Percentiles rank a stretch among this genome's conserved stretches.
Evolutionary conservation across 1,284 basidiomycete genomes (phyloP).

Genomic region (Leccinum glutinopallens): DNA sequence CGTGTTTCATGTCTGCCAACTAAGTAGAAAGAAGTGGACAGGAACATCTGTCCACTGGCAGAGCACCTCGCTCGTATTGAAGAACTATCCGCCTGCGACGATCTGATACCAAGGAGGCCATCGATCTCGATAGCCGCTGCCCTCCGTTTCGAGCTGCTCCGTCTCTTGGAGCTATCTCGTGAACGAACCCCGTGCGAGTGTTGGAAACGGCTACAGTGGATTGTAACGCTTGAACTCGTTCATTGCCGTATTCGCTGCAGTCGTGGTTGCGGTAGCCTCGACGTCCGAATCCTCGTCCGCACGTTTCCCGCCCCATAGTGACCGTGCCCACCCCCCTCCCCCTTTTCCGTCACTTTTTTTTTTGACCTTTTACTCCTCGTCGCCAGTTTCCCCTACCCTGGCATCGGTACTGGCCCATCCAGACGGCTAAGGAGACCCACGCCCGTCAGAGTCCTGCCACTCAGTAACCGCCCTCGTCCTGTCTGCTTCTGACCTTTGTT

Average conservation of each 20-base stretch:
- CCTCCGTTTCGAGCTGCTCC: conserved; percentile 18
- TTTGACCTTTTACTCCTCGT: too few species aligned
- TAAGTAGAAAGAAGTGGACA: conserved; percentile 10
- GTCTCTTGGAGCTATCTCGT: conserved; percentile 47
- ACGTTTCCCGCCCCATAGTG: too few species aligned
- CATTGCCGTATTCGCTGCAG: too few species aligned
- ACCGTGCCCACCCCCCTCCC: too few species aligned
- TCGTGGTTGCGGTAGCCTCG: too few species aligned
- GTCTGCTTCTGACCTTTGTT: conserved; percentile 5
- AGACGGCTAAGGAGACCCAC: too few species aligned
- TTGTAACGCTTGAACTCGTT: too few species aligned
- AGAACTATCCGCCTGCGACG: conserved; percentile 94
- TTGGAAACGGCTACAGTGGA: conserved; percentile 70
- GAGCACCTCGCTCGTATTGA: conserved; percentile 94
- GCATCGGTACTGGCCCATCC: too few species aligned
- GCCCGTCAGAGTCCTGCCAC: neutral
- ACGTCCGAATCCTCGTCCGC: too few species aligned
- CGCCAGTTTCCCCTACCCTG: neutral
- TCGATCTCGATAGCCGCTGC: conserved; percentile 7
- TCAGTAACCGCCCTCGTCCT: neutral
- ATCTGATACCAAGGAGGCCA: conserved; percentile 61
- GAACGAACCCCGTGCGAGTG: conserved; percentile 87
- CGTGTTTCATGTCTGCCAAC: neutral
- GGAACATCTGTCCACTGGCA: conserved; percentile 80
- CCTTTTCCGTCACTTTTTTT: too few species aligned